phyloP scores from a whole-genome alignment of 768 basidiomycete species.

The Amanita molliuscula region DNA sequence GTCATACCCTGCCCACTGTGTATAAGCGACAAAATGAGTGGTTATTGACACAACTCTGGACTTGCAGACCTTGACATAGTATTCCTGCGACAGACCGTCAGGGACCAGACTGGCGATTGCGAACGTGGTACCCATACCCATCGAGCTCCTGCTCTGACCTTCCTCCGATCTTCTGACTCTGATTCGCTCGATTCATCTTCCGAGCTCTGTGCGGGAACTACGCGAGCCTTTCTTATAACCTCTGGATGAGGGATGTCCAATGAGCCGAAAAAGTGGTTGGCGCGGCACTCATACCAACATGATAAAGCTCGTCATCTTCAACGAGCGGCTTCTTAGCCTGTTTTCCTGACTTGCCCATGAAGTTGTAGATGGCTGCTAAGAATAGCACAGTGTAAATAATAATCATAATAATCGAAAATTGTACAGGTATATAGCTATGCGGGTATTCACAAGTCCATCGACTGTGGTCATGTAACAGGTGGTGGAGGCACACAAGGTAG shows the following conservation, averaged over 20 bases:
- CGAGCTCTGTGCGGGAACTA: conserved; percentile 18
- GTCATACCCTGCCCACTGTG: conserved; percentile 53
- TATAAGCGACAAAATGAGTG: conserved; percentile 3
- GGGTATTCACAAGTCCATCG: neutral
- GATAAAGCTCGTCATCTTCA: conserved; percentile 25
- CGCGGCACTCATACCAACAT: conserved; percentile 30
- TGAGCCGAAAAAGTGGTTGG: neutral
- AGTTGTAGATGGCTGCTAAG: neutral
- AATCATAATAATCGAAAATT: neutral
- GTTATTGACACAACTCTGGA: neutral
- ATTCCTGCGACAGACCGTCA: conserved; percentile 31
- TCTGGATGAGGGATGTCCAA: conserved; percentile 24
- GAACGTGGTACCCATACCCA: conserved; percentile 30
- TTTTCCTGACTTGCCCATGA: conserved; percentile 5
- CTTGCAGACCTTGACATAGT: conserved; percentile 50
- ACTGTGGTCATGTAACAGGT: neutral
- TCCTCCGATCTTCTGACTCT: conserved; percentile 11
- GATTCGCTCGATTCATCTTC: conserved; percentile 8
- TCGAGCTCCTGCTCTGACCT: conserved; percentile 17
- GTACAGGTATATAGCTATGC: neutral
- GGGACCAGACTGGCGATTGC: neutral
- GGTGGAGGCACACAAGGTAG: neutral
- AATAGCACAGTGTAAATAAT: neutral
- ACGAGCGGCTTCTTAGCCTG: neutral
- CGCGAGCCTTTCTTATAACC: conserved; percentile 50